A percentile compares a stretch with the other conserved stretches of the same genome.
Evolutionary conservation across 345 rosid species (phyloP).

Genomic region (Pugionium dolabratum): DNA sequence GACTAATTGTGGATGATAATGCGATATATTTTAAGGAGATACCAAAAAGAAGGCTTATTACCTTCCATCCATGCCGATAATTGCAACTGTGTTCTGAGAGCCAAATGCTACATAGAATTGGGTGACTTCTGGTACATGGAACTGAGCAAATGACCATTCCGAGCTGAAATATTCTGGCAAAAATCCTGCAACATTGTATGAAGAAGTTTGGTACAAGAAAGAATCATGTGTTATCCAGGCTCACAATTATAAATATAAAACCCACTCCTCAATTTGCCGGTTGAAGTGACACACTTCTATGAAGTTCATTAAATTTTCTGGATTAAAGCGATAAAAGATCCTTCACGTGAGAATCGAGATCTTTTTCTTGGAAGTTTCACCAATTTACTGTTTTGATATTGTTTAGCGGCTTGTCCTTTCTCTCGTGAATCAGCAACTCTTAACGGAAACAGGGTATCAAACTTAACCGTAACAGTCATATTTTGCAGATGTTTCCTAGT

Average conservation of each 20-base stretch:
- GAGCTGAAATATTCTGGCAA: slow-evolving; percentile 94
- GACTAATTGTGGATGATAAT: slow-evolving; percentile 15
- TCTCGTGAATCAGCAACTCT: not conserved
- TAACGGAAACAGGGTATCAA: not conserved
- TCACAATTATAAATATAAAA: not conserved
- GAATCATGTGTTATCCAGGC: slow-evolving; percentile 15
- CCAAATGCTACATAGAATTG: slow-evolving; percentile 87
- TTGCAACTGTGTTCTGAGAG: slow-evolving; percentile 63
- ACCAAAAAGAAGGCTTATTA: slow-evolving; percentile 27
- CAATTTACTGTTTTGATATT: not conserved
- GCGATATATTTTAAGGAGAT: slow-evolving; percentile 8
- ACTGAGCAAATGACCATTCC: slow-evolving; percentile 94
- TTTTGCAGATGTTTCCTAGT: slow-evolving; percentile 13
- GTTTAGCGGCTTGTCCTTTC: not conserved
- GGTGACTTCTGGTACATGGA: slow-evolving; percentile 72
- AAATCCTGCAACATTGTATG: slow-evolving; percentile 53
- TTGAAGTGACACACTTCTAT: not conserved
- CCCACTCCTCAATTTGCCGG: not conserved
- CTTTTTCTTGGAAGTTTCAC: slow-evolving; percentile 11
- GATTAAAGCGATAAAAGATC: slow-evolving; percentile 7
- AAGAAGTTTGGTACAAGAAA: slow-evolving; percentile 16
- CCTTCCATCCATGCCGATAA: slow-evolving; percentile 90
- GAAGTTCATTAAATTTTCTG: not conserved
- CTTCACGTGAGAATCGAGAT: not conserved
- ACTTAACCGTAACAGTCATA: slow-evolving; percentile 3